Percentiles rank a stretch among this genome's conserved stretches.
Conservation (phyloP, 1,139 yeast species). For the Ogataea hybrid region DNA sequence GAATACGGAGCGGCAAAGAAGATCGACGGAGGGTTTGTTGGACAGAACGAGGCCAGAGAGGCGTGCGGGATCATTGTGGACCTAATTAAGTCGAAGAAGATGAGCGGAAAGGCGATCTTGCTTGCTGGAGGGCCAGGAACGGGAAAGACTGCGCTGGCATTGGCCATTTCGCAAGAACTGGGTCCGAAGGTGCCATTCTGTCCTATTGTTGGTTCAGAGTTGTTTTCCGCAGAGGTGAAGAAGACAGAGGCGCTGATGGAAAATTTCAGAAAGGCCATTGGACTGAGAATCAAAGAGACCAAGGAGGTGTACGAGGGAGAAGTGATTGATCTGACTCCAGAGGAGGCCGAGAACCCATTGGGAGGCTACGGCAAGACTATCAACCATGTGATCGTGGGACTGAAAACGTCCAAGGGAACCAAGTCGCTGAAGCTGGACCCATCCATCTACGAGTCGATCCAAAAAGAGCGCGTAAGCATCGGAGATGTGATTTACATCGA, state of each 20-base stretch:
- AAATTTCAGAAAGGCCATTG: slow-evolving; percentile 94
- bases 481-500: slow-evolving; percentile 98
- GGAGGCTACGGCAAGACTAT: slow-evolving; percentile 98
- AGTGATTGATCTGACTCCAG: slow-evolving; percentile 93
- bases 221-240: slow-evolving; percentile 95
- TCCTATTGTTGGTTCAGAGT: slow-evolving; percentile 94
- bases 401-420: slow-evolving; percentile 95
- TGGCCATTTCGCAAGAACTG: slow-evolving; percentile 93
- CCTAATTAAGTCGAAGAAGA: slow-evolving; percentile 84
- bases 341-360: slow-evolving; percentile 93
- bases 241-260: slow-evolving; percentile 98
- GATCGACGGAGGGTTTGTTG: slow-evolving; percentile 93
- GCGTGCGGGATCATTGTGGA: slow-evolving; percentile 97
- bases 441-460: slow-evolving; percentile 91
- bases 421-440: slow-evolving; percentile 92
- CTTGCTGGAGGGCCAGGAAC: slow-evolving; percentile 98
- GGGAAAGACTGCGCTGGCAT: slow-evolving; percentile 95
- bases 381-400: slow-evolving; percentile 89
- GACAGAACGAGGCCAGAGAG: slow-evolving; percentile 92
- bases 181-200: slow-evolving; percentile 99
- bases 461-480: slow-evolving; percentile 88
- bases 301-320: slow-evolving; percentile 99
- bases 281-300: slow-evolving; percentile 92
- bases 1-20: slow-evolving; percentile 84
- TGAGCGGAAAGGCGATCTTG: slow-evolving; percentile 95